Evolutionary conservation across 257 asterid genomes (phyloP), one percentile per base, ranked within the genome.

Genomic region (Handroanthus guayacan): DNA sequence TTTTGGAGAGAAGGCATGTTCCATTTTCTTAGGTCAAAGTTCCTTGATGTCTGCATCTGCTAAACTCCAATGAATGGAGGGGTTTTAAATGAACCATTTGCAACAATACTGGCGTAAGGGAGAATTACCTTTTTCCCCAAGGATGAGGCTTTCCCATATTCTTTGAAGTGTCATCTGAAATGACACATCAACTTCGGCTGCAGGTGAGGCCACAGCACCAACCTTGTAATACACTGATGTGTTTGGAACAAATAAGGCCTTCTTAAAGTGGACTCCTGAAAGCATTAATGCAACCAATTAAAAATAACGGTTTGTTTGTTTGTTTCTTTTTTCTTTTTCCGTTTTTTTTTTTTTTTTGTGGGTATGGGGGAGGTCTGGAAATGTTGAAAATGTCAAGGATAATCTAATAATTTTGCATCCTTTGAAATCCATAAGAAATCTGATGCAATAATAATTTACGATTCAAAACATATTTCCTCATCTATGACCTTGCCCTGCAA

Each of bases 221-320:
- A 91, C 97, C 87, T 95, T 95, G 91, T 93, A 81, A 86, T 89
- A 91, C 61, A 91, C 96, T 63, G 99, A 93, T 38, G 89, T 82
- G 78, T 90, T 95, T 47, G 99, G 99, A 65, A 95, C 99, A 76
- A 95, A 95, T 63, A 93, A 79, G 11, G 99, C 97, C 92, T 84
- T 90, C 74, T 89, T 89, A 80, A 95, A 95, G 82, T 86, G 76
- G 61, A 95, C 87, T 64, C 97, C 99, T 95, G 95, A 82, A 82
- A 82, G 17, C 60, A 73, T 68, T 12, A 18, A 52, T 55, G 36
- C 74, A 75, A 37, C 16, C 34, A 58, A 41, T 8, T 75, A 41
- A 67, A 75, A 52, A 20, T 12, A n/a, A 76, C 25, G 54, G 11
- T 34, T 38, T 38, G 54, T 7, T 48, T 67, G 43, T 60, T 8